Evolutionary conservation across 73 alveolate species (phyloP).

Genomic region (Uronychia binucleata): DNA sequence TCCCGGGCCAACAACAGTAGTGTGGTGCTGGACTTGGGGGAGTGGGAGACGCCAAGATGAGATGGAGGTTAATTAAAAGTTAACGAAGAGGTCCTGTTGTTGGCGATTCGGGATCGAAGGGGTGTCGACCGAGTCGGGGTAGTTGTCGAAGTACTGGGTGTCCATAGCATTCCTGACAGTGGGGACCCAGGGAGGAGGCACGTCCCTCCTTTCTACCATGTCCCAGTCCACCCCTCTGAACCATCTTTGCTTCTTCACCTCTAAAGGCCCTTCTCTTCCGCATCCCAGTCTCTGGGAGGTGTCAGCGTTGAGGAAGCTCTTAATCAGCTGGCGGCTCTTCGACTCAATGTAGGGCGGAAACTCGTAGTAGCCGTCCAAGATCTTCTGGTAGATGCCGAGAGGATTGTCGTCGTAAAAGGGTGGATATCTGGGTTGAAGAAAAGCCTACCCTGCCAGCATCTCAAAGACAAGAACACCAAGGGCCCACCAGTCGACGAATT

Average conservation of each 20-base stretch:
- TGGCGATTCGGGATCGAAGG: conserved; percentile 20
- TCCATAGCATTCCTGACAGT: conserved; percentile 68
- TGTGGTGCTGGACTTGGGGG: no score
- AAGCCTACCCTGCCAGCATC: conserved; percentile 82
- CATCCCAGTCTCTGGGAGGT: conserved; percentile 46
- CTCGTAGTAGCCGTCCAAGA: conserved; percentile 78
- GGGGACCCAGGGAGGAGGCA: conserved; percentile 96
- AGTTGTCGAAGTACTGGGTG: conserved; percentile 78
- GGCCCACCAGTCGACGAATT: conserved; percentile 93
- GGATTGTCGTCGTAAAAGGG: conserved; percentile 90
- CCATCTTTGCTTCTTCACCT: conserved; percentile 83
- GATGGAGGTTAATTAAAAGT: not conserved
- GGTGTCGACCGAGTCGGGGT: conserved; percentile 73
- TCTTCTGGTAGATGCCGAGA: conserved; percentile 78
- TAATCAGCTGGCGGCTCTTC: conserved; percentile 68
- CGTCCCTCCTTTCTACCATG: conserved; percentile 54
- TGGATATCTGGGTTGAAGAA: conserved; percentile 34
- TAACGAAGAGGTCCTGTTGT: conserved; percentile 21
- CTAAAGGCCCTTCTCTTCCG: conserved; percentile 55
- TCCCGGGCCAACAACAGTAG: no score
- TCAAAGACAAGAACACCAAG: conserved; percentile 87
- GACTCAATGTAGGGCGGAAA: conserved; percentile 80
- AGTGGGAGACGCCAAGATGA: no score
- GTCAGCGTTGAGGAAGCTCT: conserved; percentile 57
- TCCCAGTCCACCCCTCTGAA: conserved; percentile 85